Base-by-base conservation (phyloP, 495 filamentous ascomycete genomes). In the Hypoxylon perforatum region DNA sequence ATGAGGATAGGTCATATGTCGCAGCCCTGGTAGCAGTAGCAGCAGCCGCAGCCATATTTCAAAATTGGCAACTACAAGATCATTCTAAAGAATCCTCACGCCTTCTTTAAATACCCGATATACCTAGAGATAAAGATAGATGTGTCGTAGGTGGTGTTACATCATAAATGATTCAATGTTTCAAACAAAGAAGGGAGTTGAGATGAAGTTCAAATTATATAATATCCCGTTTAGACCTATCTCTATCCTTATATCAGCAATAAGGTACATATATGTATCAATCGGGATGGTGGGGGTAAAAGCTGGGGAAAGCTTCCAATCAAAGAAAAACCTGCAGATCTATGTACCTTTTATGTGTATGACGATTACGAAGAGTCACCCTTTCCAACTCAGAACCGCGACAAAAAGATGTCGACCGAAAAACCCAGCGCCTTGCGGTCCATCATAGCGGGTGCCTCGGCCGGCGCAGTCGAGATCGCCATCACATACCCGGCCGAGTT, bases 401-500 rank as follows among this genome's bases (percentile, higher is more conserved):
- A 22, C 53, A 18, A 60, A 21, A 58, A 55, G 52, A 69, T 69
- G 67, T 65, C 67, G 54, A 77, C 71, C 38, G 77, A 85, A 69
- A 78, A 93, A 82, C 92, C 93, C 33, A 95, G 92, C 74, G 84
- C 88, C 47, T 74, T 96, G 71, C 89, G 94, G 63, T 96, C 92
- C 55, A 91, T 97, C 61, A 82, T 97, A 71, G 94, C 94, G 38
- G 94, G 94, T 57, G 90, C 92, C 53, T 90, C 90, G 17, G 95
- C 95, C 41, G 95, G 95, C 72, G 95, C 95, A 52, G 87, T 97
- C 61, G 95, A 99, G 78, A 98, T 99, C 81, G 89, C 93, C 58
- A 97, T 99, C 70, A 97, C 95, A 57, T 99, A 99, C 80, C 95
- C 95, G 47, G 94, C 94, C 69, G 95, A 99, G 78, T 99, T 98